Evolutionary conservation across 1,284 basidiomycete species (phyloP), one percentile per base, ranked within the genome.

Genomic region (Ceratobasidium sp.): DNA sequence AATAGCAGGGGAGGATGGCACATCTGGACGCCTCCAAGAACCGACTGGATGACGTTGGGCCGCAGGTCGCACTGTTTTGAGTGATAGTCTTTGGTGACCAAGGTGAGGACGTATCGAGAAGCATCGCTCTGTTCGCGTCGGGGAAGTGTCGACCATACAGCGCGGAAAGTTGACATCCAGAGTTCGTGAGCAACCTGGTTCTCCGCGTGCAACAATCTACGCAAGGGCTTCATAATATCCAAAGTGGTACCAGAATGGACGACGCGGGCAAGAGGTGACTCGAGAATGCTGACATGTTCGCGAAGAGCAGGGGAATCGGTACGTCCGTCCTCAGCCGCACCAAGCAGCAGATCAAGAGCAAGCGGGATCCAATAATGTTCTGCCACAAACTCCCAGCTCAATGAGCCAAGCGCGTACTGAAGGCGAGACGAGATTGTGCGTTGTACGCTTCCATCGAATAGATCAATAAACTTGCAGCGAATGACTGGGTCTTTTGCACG

Each of bases 311-410:
- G 77, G 43, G 79, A 77, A 18, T 66, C 47, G 6, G 70, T 63
- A 21, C 69, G 57, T 28, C 59, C 54, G 13, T 70, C 70, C 77
- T 97, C 92, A n/a, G 91, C 86, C 14, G 92, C 87, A 21, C 95
- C 94, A 13, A 99, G 87, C 23, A 98, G 83, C 30, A 99, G 88
- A 79, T 98, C 93, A 30, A 98, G 84, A 41, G 96, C 95, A 54
- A 98, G 88, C 76, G 94, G 92, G 57, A 98, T 92, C 98, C 98
- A 99, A 80, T 98, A 96, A 74, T 93, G 89, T 77, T 98, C 95
- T 1, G 94, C 90, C 21, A 99, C 82, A 11, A 91, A 89, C 77
- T 99, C 98, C 98, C 98, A 99, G 80, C 87, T 97, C 82, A 99
- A 96, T 23, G 96, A 90, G 32, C 95, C 96, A 63, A 98, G 86